Conservation (phyloP, 768 basidiomycete species). For the Ramaria sp. region DNA sequence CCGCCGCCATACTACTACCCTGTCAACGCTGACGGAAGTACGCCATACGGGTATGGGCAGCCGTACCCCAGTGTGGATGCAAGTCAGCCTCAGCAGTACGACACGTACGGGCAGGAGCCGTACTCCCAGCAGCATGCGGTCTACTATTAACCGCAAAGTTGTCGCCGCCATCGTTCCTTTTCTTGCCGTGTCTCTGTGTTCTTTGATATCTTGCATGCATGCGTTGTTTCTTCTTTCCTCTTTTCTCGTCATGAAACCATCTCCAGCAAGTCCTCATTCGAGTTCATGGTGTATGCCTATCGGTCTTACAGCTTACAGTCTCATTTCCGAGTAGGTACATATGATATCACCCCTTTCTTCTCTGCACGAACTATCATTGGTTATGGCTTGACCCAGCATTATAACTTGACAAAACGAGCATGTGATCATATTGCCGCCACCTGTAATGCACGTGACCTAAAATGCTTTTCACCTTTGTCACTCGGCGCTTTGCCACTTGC, state of each 20-base stretch:
- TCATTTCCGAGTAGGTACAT: neutral
- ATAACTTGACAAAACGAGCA: neutral
- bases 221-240: constrained; percentile 58
- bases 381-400: constrained; percentile 17
- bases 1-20: constrained; percentile 59
- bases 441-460: too few species aligned
- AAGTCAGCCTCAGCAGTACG: constrained; percentile 48
- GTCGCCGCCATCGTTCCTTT: neutral
- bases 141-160: constrained; percentile 43
- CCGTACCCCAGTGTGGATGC: neutral
- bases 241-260: constrained; percentile 45
- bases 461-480: too few species aligned
- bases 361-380: neutral
- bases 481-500: neutral
- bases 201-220: neutral
- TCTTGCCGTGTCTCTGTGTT: neutral
- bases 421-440: too few species aligned
- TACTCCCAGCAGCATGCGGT: constrained; percentile 37
- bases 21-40: constrained; percentile 50
- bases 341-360: neutral
- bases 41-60: constrained; percentile 19
- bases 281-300: constrained; percentile 69
- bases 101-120: constrained; percentile 49
- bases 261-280: constrained; percentile 60
- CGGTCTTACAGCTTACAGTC: neutral